Percentiles rank a stretch among this genome's conserved stretches.
Evolutionary conservation across 108 stramenopile species (phyloP).

Genomic region (Skeletonema tropicum): DNA sequence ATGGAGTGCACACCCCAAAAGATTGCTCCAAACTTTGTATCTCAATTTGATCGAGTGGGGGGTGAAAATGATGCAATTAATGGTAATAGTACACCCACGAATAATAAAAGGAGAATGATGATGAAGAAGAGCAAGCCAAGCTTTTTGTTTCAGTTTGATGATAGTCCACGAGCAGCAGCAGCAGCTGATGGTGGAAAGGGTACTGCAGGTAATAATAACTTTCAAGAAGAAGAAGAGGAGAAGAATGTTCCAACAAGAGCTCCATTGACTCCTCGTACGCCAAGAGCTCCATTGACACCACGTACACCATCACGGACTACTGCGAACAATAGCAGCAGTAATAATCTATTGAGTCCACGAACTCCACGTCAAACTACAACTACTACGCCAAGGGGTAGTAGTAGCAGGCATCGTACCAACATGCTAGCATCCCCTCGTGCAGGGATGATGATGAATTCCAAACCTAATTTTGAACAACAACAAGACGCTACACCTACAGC

Average conservation of each 20-base stretch:
- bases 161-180: not conserved
- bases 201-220: not conserved
- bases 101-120: not conserved
- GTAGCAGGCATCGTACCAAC: not conserved
- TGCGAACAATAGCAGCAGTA: not conserved
- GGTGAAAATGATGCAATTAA: not conserved
- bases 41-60: not conserved
- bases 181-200: not conserved
- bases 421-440: not conserved
- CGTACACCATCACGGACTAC: not conserved
- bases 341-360: slow-evolving; percentile 1
- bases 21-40: not conserved
- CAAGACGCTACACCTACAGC: not conserved
- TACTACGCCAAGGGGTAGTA: not conserved
- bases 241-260: not conserved
- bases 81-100: not conserved
- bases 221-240: not conserved
- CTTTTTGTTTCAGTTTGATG: not conserved
- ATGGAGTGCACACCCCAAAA: not conserved
- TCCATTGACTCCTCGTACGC: not conserved
- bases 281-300: not conserved
- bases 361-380: not conserved
- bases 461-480: not conserved
- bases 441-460: not conserved
- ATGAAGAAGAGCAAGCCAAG: not conserved